Base-by-base conservation (phyloP, 176 grass and related monocot genomes). In the Rhynchospora breviuscula region DNA sequence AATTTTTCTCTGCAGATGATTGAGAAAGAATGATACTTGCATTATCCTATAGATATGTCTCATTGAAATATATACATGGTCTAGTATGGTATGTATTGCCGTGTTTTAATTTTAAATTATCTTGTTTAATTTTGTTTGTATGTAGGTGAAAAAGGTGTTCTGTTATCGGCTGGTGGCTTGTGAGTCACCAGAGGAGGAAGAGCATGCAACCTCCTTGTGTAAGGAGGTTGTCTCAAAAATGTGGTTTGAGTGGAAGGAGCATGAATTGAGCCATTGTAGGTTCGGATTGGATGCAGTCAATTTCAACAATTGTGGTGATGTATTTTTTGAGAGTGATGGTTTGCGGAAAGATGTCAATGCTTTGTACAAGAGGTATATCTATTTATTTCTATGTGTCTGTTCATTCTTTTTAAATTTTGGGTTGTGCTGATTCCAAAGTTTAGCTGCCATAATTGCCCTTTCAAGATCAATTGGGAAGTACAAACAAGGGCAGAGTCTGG, bases 171-270 rank as follows among this genome's bases (percentile, higher is more conserved):
- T 97, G 43, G 83, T 94, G 9, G 87, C 92, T 1, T 85, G 83
- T 11, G 71, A 87, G 57, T 91, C 90, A 1, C 87, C 81, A 13
- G 94, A 97, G 85, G 94, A 90, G 83, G 87, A 92, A 63, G 83
- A 90, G 57, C 91, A 97, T 73, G 43, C 69, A 0, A 92, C 87
- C 2, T 91, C 92, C 51, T 91, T 88, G 5, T 76, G 82, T 19
- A 97, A 97, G 74, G 94, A 97, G 31, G 47, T 86, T 8, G 79
- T 88, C 35, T 89, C 94, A 2, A 97, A 94, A 80, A 72, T 94
- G 70, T 97, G 92, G 94, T 97, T 97, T 1, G 92, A 94, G 84
- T 97, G 83, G 85, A 87, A 86, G 21, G 91, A 92, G 21, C 15
- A 67, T 66, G 83, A 90, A 73, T 80, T 94, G 21, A 17, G 85